Evolutionary conservation across 2,329 filamentous ascomycete genomes (phyloP).

Genomic region (Trichoderma hamatum): DNA sequence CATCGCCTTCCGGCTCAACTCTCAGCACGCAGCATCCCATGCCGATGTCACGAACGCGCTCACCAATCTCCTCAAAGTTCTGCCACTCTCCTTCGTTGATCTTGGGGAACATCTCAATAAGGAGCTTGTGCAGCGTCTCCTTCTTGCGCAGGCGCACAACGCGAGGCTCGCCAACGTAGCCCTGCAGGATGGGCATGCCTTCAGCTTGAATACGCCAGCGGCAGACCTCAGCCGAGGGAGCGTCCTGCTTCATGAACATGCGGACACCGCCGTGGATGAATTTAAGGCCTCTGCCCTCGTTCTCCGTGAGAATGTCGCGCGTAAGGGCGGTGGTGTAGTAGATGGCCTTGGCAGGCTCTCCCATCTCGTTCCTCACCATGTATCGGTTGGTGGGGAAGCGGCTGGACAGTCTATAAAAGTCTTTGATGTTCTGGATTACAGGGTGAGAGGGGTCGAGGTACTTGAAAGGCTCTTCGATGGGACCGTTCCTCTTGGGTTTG

Average conservation of each 20-base stretch:
- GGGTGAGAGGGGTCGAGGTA: conserved; percentile 75
- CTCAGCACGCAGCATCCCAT: conserved; percentile 93
- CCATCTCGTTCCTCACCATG: conserved; percentile 92
- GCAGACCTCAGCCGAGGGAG: conserved; percentile 82
- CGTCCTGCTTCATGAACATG: conserved; percentile 99
- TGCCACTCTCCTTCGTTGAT: conserved; percentile 74
- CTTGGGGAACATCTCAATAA: conserved; percentile 97
- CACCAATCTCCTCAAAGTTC: conserved; percentile 83
- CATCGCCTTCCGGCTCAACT: conserved; percentile 72
- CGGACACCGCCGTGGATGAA: conserved; percentile 97
- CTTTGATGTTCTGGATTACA: conserved; percentile 75
- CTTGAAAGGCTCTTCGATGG: conserved; percentile 90
- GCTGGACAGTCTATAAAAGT: conserved; percentile 82
- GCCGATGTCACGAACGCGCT: conserved; percentile 73
- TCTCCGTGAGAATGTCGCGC: conserved; percentile 80
- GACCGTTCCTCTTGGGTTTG: conserved; percentile 52
- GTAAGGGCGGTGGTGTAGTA: conserved; percentile 91
- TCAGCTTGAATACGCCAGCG: conserved; percentile 95
- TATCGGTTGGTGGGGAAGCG: conserved; percentile 90
- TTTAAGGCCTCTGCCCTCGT: conserved; percentile 89
- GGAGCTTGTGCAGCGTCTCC: conserved; percentile 77
- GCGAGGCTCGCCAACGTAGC: conserved; percentile 80
- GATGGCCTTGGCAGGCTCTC: conserved; percentile 87
- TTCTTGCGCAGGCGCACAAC: conserved; percentile 75
- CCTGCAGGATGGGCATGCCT: conserved; percentile 86